Percentiles rank a stretch among this genome's conserved stretches.
phyloP scores from a whole-genome alignment of 169 alveolate species.

The Plasmodium gaboni region DNA sequence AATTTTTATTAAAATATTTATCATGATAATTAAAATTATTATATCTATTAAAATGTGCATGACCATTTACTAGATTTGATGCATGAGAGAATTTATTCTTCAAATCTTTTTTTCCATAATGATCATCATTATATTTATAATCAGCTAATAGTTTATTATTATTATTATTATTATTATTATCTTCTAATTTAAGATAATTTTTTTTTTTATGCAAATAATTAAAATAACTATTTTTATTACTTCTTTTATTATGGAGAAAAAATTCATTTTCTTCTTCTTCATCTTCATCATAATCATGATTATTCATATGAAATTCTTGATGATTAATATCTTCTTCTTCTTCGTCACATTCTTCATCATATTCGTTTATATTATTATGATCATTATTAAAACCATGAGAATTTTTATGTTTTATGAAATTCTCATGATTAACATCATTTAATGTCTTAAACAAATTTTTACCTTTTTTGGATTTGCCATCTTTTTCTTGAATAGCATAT shows the following conservation, averaged over 20 bases:
- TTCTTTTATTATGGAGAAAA: neutral
- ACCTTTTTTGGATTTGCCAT: slow-evolving; percentile 14
- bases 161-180: neutral
- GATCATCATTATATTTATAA: slow-evolving; percentile 35
- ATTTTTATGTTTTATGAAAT: slow-evolving; percentile 26
- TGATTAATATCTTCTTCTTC: neutral
- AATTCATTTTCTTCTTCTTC: neutral
- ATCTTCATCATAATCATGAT: neutral
- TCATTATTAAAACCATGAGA: too few species aligned
- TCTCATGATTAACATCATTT: slow-evolving; percentile 23
- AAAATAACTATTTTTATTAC: slow-evolving; percentile 34
- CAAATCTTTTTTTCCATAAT: slow-evolving; percentile 30
- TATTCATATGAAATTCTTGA: neutral
- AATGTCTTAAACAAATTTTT: slow-evolving; percentile 27
- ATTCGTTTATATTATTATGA: neutral
- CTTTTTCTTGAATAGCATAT: slow-evolving; percentile 16
- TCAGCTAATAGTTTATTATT: slow-evolving; percentile 3
- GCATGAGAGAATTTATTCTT: slow-evolving; percentile 15
- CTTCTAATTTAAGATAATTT: slow-evolving; percentile 18
- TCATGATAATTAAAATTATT: slow-evolving; percentile 55
- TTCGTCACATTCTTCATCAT: neutral
- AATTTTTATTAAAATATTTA: slow-evolving; percentile 67
- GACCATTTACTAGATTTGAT: neutral
- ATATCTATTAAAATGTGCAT: slow-evolving; percentile 27
- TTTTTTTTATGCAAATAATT: slow-evolving; percentile 31